Evolutionary conservation across 192 early-diverging fungal species (phyloP), one percentile per base, ranked within the genome.

Genomic region (Coemansia sp.): DNA sequence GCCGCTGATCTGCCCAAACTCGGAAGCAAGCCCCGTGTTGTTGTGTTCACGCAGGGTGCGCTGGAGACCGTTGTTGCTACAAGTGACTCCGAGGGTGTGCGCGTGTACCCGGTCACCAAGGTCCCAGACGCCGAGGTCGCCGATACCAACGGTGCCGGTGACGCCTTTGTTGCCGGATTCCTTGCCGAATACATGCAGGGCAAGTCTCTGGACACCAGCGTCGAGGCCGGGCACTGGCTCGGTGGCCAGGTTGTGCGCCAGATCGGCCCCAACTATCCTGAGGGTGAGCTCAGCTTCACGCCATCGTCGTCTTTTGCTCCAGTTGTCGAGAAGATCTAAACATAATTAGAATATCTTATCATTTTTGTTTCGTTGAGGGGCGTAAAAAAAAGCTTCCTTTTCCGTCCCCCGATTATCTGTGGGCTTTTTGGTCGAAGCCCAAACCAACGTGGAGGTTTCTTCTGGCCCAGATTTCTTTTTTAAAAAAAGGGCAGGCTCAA

Each of bases 61-160:
- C 42, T 68, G 31, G 55, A 62, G 59, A 80, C 84, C 31, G 79
- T 86, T 45, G 87, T 82, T 61, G 90, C 85, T 45, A 63, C 81
- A 10, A 84, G 87, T 72, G 87, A 84, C 71, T 81, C 84, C 60
- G 86, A 88, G 63, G 83, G 83, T 46, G 67, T 84, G 29, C 85
- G 90, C 59, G 83, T 84, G 53, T 86, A 83, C 74, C 81, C 86
- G 16, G 85, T 90, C 21, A 84, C 81, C 52, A 82, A 84, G 28
- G 84, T 91, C 33, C 72, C 77, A 8, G 67, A 71, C 59, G 66
- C 79, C 33, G 86, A 95, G 66, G 94, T 99, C 70, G 91, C 93
- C 55, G 96, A 99, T 76, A 93, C 94, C 74, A 99, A 99, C 82
- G 97, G 94, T 66, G 95, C 95, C 66, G 97, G 97, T 72, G 97